Base-by-base conservation (phyloP, 163 green algal genomes). In the Prototheca wickerhamii region DNA sequence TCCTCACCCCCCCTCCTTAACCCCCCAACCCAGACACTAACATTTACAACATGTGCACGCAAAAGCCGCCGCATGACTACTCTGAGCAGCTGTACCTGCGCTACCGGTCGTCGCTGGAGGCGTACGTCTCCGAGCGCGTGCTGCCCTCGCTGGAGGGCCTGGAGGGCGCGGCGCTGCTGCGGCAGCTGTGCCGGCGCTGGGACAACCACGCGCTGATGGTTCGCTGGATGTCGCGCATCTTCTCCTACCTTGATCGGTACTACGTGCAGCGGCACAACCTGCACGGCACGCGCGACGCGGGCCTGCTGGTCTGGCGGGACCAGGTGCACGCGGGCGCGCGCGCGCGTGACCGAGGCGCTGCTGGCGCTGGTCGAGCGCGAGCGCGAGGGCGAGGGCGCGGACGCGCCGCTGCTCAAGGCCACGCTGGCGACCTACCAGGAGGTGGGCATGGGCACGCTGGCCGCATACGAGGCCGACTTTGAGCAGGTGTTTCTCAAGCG, bases 41-140 rank as follows among this genome's bases (percentile, higher is more conserved):
- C 20, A 95, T 96, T 63, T 98, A 97, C 83, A 95, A 97, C 76
- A 97, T 97, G 93, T 99, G 94, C 84, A 98, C 93, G 0, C 94
- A 99, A 70, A 99, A 99, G 80, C 87, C 91, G 7, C 93, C 94
- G 0, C 82, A 97, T 59, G 94, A 99, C 64, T 95, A 95, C 71
- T 97, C 88, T 6, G 85, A 96, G 78, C 81, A 94, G 79, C 85
- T 99, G 43, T 99, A 99, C 69, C 67, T 83, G 2, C 76, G 87
- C 51, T 99, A 96, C 66, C 59, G 79, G n/a, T 76, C 15, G 79
- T 44, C 82, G 6, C 97, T 98, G 70, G 85, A 89, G 35, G 65
- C 68, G 26, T 98, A 98, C 85, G 95, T 97, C 55, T 75, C 68
- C 12, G 77, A 89, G 4, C 84, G 77, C 82, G 89, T 92, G 43